These are phyloP conservation scores for Penicillium verrucosum DNA, from an alignment of 2,329 filamentous ascomycete species.

Conservation along the genomic window DNA sequence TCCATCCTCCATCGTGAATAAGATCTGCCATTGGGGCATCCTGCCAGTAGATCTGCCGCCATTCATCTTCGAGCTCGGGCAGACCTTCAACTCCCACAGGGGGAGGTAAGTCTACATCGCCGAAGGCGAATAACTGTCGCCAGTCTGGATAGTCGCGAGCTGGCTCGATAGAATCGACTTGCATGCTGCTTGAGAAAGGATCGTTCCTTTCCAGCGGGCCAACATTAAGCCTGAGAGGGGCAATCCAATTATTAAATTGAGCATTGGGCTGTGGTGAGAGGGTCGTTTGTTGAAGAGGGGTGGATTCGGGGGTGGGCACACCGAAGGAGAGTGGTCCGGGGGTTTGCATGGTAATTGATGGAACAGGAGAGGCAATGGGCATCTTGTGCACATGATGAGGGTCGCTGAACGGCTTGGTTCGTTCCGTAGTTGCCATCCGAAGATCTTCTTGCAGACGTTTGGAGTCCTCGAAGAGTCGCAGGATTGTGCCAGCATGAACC, in stretches of 20 bases:
- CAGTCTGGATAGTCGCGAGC: slow-evolving; percentile 39
- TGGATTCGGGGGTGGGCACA: slow-evolving; percentile 32
- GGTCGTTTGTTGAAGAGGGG: slow-evolving; percentile 21
- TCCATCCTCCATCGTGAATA: slow-evolving; percentile 41
- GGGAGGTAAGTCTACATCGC: slow-evolving; percentile 37
- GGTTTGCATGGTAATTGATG: slow-evolving; percentile 20
- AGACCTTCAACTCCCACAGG: slow-evolving; percentile 39
- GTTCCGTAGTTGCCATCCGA: slow-evolving; percentile 36
- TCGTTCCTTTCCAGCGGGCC: slow-evolving; percentile 24
- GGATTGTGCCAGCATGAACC: slow-evolving; percentile 43
- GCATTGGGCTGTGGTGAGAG: slow-evolving; percentile 26
- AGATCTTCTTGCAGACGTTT: slow-evolving; percentile 43
- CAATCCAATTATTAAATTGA: slow-evolving; percentile 34
- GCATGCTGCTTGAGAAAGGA: slow-evolving; percentile 24
- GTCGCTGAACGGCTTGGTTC: slow-evolving; percentile 27
- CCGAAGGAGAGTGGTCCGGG: slow-evolving; percentile 25
- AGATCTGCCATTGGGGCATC: slow-evolving; percentile 43
- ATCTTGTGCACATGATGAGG: slow-evolving; percentile 17
- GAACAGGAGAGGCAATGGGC: slow-evolving; percentile 18
- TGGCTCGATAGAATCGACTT: slow-evolving; percentile 34
- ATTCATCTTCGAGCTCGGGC: slow-evolving; percentile 43
- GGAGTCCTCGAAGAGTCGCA: slow-evolving; percentile 45
- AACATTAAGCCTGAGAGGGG: slow-evolving; percentile 26
- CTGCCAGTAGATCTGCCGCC: slow-evolving; percentile 46
- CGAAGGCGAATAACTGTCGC: slow-evolving; percentile 43